These are phyloP conservation scores for Aegilops longissima DNA, from an alignment of 176 grass and related monocot species.

Conservation along the genomic window DNA sequence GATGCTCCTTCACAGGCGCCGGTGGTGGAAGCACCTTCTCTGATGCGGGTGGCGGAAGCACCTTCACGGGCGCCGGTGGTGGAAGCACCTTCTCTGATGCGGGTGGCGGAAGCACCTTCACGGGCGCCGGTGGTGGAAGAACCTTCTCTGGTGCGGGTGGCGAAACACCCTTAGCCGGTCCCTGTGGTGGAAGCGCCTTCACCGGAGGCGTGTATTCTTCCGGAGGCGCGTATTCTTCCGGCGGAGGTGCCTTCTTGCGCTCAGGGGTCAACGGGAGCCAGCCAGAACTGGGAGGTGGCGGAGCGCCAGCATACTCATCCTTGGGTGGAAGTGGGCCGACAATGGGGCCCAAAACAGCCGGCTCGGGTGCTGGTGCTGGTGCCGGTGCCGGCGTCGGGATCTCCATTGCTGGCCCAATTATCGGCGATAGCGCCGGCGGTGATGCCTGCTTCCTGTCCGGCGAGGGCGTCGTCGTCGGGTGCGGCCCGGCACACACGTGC, in stretches of 20 bases:
- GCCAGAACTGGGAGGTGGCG: conserved; percentile 1
- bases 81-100: neutral
- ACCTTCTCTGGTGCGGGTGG: neutral
- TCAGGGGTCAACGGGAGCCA: conserved; percentile 27
- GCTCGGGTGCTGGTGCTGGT: neutral
- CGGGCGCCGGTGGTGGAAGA: neutral
- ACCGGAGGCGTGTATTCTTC: neutral
- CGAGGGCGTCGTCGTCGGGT: neutral
- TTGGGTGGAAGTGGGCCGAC: neutral
- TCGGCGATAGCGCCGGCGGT: neutral
- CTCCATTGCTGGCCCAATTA: neutral
- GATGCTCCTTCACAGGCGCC: neutral
- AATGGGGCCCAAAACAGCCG: neutral
- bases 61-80: neutral
- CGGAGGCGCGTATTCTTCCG: too few species aligned
- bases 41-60: neutral
- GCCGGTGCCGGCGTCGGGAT: too few species aligned
- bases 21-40: neutral
- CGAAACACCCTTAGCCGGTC: neutral
- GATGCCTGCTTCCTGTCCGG: too few species aligned
- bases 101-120: neutral
- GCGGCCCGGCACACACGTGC: conserved; percentile 7
- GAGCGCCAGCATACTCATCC: neutral
- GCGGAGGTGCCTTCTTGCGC: neutral
- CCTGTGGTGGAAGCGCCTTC: neutral